Base-by-base conservation (phyloP, 345 rosid species). In the Camelina laxa region DNA sequence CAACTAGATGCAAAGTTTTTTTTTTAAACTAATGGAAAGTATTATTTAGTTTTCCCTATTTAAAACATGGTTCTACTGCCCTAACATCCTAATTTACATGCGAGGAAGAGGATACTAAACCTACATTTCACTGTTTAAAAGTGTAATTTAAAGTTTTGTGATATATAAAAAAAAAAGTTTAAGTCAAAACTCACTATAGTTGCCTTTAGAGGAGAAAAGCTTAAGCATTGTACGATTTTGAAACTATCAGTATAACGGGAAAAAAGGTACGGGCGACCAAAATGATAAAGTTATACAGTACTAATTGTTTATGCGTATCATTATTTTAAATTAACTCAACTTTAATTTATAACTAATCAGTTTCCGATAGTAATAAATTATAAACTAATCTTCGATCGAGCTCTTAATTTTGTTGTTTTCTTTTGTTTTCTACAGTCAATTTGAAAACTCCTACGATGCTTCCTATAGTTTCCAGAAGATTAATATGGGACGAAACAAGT, bases 381-480 rank as follows among this genome's bases (percentile, higher is more conserved):
- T 57, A 58, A 16, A 49, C 66, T 58, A 21, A 47, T 47, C 30
- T 27, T 30, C 19, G 19, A 17, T 19, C 27, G 48, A 39, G 62
- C 41, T 65, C 41, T 2, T 36, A 22, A 12, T 27, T 19, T 16
- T 30, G 35, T 51, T 44, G 13, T 1, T 54, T 45, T 76, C 24
- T 22, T 22, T 22, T 22, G 24, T 35, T 30, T 47, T 10, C 16
- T 33, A 62, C 38, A 57, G 48, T 57, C 13, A 63, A 27, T 61
- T 51, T 69, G 74, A 54, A 69, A 76, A 75, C 63, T 69, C 71
- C 53, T 45, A 65, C 39, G 76, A 70, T 65, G 60, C 38, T 64
- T 65, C 76, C 62, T 57, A 64, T 15, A 38, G 76, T 57, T 76
- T 70, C 68, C 48, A 71, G 72, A 70, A 77, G 80, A 22, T 58